Evolutionary conservation across 1,284 basidiomycete species (phyloP).

Genomic region (Tylopilus sp.): DNA sequence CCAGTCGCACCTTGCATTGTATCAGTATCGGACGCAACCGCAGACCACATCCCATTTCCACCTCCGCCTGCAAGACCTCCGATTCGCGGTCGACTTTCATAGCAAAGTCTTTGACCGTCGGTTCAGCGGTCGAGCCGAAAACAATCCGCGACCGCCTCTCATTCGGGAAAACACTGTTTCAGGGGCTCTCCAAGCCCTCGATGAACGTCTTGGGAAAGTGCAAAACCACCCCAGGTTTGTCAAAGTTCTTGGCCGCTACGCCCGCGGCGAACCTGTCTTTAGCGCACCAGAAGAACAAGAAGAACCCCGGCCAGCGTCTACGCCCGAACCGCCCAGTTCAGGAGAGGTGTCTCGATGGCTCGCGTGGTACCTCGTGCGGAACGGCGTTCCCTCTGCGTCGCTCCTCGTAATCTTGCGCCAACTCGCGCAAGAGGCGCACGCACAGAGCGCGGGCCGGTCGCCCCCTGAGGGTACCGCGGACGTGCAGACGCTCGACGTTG

Average conservation of each 20-base stretch:
- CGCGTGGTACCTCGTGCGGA: conserved; percentile 61
- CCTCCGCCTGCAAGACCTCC: conserved; percentile 63
- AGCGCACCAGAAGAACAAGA: conserved; percentile 12
- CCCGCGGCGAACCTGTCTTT: conserved; percentile 41
- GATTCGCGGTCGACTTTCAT: conserved; percentile 71
- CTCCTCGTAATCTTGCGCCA: conserved; percentile 54
- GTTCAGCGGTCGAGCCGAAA: conserved; percentile 63
- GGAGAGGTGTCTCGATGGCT: conserved; percentile 38
- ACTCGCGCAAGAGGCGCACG: conserved; percentile 57
- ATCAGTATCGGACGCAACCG: conserved; percentile 57
- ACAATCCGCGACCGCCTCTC: conserved; percentile 59
- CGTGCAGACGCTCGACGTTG: conserved; percentile 46
- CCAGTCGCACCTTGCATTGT: conserved; percentile 70
- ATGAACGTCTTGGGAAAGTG: conserved; percentile 48
- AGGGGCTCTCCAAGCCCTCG: conserved; percentile 58
- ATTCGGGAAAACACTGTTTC: conserved; percentile 66
- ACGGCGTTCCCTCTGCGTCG: conserved; percentile 64
- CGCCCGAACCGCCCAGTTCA: conserved; percentile 2
- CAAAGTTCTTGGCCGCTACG: conserved; percentile 50
- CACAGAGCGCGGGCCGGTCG: conserved; percentile 43
- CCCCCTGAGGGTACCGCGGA: conserved; percentile 51
- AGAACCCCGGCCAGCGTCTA: conserved; percentile 1
- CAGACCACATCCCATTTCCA: conserved; percentile 57
- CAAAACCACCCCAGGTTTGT: conserved; percentile 45
- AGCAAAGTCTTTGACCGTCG: conserved; percentile 64